phyloP scores from a whole-genome alignment of 2,329 filamentous ascomycete genomes.

The Neoscytalidium dimidiatum region DNA sequence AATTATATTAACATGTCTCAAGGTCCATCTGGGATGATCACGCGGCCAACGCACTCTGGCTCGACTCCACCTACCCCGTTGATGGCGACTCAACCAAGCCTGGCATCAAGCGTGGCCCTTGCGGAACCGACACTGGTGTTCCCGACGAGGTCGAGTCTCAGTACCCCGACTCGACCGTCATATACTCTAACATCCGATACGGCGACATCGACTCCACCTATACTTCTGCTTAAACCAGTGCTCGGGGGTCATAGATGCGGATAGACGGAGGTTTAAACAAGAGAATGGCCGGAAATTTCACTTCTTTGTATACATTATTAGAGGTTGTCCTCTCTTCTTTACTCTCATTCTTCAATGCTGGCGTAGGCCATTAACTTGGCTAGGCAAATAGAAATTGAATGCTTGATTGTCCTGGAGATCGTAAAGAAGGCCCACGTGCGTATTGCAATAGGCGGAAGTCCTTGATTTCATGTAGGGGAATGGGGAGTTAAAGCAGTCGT shows the following conservation, averaged over 20 bases:
- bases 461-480: too few relatives aligned
- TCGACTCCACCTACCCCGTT: constrained; percentile 67
- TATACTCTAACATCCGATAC: constrained; percentile 44
- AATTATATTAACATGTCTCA: too few relatives aligned
- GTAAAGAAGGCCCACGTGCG: too few relatives aligned
- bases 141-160: constrained; percentile 40
- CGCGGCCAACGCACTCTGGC: constrained; percentile 71
- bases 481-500: neutral
- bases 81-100: constrained; percentile 33
- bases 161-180: constrained; percentile 34
- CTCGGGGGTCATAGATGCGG: neutral
- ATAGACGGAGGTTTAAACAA: neutral
- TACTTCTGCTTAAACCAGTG: constrained; percentile 19
- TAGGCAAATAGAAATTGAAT: neutral
- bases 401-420: neutral
- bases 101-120: constrained; percentile 40
- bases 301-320: neutral
- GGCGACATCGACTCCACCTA: constrained; percentile 43
- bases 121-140: constrained; percentile 37
- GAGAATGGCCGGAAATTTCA: neutral
- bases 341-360: neutral
- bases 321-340: neutral
- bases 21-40: constrained; percentile 63
- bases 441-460: too few relatives aligned
- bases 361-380: neutral